These are phyloP conservation scores for Luvunga scandens DNA, from an alignment of 345 rosid species.

Conservation along the genomic window DNA sequence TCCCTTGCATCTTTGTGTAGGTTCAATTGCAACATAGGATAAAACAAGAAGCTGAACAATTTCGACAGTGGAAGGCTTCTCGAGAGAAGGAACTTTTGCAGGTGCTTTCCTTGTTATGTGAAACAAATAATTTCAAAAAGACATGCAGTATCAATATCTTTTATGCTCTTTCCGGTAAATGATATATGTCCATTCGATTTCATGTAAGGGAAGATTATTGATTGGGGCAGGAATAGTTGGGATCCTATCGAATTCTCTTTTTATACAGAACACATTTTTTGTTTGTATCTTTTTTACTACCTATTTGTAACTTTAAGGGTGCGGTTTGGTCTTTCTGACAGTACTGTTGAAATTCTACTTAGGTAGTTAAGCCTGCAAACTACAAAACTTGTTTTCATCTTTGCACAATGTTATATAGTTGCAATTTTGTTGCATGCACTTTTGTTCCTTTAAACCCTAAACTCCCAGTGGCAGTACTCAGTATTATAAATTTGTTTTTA, in stretches of 20 bases:
- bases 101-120: slow-evolving; percentile 35
- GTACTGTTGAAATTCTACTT: neutral
- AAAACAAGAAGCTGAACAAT: slow-evolving; percentile 98
- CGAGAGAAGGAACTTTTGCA: slow-evolving; percentile 93
- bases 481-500: neutral
- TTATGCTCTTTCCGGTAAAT: neutral
- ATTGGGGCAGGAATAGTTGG: neutral
- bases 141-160: neutral
- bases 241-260: neutral
- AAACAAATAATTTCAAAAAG: neutral
- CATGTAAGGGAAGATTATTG: neutral
- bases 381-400: neutral
- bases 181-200: neutral
- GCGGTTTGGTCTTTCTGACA: neutral
- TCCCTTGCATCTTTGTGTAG: slow-evolving; percentile 34
- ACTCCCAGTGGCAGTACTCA: neutral
- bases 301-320: neutral
- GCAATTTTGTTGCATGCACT: neutral
- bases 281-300: neutral
- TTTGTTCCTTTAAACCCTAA: neutral
- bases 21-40: slow-evolving; percentile 96
- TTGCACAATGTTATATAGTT: neutral
- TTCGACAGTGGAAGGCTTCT: slow-evolving; percentile 97
- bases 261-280: neutral
- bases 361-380: neutral